Evolutionary conservation across 805 yeast species (phyloP).

Genomic region (Maudiozyma pseudohumilis): DNA sequence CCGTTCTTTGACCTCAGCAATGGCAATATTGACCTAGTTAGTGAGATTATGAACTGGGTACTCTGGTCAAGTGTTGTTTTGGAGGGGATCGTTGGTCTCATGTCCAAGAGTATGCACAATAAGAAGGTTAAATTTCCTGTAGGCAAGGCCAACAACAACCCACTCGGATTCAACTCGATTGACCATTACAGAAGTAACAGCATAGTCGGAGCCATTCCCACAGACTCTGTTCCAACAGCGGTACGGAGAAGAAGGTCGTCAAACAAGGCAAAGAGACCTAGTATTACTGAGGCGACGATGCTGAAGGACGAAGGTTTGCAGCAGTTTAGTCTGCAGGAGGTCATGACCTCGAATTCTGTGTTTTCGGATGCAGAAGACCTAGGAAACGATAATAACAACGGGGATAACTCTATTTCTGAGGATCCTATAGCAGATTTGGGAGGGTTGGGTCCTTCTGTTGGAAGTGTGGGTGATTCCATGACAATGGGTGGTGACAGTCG

Average conservation of each 20-base stretch:
- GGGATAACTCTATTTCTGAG: constrained; percentile 4
- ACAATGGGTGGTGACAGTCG: constrained; percentile 4
- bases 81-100: constrained; percentile 4
- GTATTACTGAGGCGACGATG: constrained; percentile 25
- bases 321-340: constrained; percentile 27
- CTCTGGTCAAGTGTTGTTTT: constrained; percentile 22
- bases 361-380: constrained; percentile 8
- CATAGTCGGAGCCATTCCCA: neutral
- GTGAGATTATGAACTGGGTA: constrained; percentile 24
- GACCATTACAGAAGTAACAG: neutral
- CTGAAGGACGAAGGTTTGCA: constrained; percentile 28
- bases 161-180: neutral
- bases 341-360: constrained; percentile 18
- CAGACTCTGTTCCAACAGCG: neutral
- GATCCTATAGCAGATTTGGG: too few relatives aligned
- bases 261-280: constrained; percentile 21
- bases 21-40: constrained; percentile 21
- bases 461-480: constrained; percentile 2
- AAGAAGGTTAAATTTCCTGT: neutral
- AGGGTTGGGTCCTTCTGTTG: constrained; percentile 3
- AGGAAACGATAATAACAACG: constrained; percentile 3
- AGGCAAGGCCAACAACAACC: neutral
- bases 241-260: constrained; percentile 24
- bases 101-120: neutral
- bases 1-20: constrained; percentile 24